Evolutionary conservation across 306 rosid species (phyloP).

Genomic region (Fragaria ananassa): DNA sequence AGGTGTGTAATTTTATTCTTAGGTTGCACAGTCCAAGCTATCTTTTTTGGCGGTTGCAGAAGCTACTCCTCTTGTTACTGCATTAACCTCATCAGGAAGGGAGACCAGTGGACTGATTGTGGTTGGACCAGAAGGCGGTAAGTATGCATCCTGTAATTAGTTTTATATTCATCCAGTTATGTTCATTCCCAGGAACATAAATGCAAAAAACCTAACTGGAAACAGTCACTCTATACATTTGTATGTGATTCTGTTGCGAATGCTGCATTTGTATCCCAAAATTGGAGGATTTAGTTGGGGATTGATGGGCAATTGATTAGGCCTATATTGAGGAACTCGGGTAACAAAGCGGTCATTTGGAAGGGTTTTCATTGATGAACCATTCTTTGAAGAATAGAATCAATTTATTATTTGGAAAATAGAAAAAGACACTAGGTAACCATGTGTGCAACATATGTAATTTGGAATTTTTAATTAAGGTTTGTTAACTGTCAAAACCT

Average conservation of each 20-base stretch:
- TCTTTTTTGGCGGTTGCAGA: conserved; percentile 77
- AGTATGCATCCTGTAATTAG: conserved; percentile 21
- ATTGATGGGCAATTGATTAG: background rate
- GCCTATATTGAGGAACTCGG: background rate
- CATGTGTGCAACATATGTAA: background rate
- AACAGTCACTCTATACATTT: background rate
- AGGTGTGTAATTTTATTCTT: conserved; percentile 7
- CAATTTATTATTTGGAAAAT: background rate
- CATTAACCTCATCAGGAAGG: conserved; percentile 40
- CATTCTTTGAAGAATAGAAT: background rate
- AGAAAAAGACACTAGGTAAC: background rate
- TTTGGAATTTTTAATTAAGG: background rate
- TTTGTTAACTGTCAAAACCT: background rate
- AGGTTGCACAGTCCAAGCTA: conserved; percentile 66
- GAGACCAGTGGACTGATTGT: conserved; percentile 64
- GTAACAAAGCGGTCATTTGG: background rate
- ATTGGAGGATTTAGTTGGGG: background rate
- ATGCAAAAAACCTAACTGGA: background rate
- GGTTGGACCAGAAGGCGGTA: conserved; percentile 95
- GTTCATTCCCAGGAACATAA: background rate
- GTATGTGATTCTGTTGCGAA: background rate
- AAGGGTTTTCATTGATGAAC: background rate
- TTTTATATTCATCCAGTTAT: background rate
- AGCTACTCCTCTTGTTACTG: conserved; percentile 64
- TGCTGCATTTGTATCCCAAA: background rate